Conservation (phyloP, 148 eudicot genomes). For the Camellia granthamiana region DNA sequence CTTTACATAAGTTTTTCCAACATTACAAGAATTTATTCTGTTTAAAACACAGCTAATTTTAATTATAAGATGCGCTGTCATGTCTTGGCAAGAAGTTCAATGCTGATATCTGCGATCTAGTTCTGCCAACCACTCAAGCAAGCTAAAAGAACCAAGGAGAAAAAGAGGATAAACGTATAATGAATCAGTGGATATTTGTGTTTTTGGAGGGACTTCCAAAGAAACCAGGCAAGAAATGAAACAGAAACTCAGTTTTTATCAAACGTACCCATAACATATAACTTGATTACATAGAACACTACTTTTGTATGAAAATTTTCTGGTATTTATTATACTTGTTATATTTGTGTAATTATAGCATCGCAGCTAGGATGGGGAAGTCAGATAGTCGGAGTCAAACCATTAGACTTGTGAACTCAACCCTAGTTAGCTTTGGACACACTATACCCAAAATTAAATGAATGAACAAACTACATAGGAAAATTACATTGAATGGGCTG, state of each 20-base stretch:
- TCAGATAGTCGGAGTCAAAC: background rate
- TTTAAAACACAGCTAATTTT: background rate
- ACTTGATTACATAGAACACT: background rate
- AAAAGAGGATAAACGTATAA: background rate
- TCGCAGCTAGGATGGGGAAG: background rate
- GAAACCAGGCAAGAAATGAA: background rate
- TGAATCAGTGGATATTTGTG: background rate
- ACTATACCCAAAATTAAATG: background rate
- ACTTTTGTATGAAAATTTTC: background rate
- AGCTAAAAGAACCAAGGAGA: background rate
- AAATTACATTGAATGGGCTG: background rate
- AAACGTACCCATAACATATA: background rate
- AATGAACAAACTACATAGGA: background rate
- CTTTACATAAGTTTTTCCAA: background rate
- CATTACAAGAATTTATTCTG: background rate
- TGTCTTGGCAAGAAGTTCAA: background rate
- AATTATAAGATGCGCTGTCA: background rate
- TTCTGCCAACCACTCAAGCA: background rate
- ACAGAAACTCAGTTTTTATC: background rate
- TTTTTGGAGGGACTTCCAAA: background rate
- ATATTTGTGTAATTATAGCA: background rate
- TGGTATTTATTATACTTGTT: background rate
- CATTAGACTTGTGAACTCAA: background rate
- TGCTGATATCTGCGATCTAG: background rate
- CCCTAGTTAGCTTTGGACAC: background rate